These are phyloP conservation scores for Alternaria ventricosa DNA, from an alignment of 2,329 filamentous ascomycete genomes.

Conservation along the genomic window DNA sequence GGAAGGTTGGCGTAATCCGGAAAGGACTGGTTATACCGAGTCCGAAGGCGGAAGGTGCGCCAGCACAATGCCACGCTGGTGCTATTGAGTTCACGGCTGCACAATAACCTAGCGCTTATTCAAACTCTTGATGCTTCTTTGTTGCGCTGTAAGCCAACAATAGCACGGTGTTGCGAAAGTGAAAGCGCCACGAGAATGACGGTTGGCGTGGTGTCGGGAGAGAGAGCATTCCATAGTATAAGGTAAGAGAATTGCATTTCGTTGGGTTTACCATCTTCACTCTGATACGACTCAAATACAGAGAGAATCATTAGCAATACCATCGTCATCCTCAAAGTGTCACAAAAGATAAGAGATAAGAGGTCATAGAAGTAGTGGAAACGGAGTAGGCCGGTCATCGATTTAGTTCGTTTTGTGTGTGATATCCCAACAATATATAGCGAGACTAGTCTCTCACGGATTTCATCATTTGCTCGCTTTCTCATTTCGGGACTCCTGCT, in stretches of 20 bases:
- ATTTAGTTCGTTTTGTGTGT: background rate
- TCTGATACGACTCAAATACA: background rate
- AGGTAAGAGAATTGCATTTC: background rate
- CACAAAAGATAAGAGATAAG: background rate
- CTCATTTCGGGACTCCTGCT: background rate
- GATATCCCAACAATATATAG: background rate
- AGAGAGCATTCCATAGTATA: background rate
- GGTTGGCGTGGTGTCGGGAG: background rate
- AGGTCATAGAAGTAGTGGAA: background rate
- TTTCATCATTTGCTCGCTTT: background rate
- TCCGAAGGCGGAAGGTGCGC: background rate
- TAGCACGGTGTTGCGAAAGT: background rate
- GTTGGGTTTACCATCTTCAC: background rate
- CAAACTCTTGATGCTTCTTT: background rate
- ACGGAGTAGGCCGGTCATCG: background rate
- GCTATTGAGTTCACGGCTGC: background rate
- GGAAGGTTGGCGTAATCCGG: background rate
- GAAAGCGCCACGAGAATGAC: background rate
- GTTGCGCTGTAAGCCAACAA: conserved; percentile 12
- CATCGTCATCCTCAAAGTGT: background rate
- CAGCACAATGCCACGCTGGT: background rate
- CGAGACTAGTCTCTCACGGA: background rate
- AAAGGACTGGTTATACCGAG: background rate
- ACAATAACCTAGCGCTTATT: background rate
- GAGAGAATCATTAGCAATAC: background rate